Evolutionary conservation across 2,329 filamentous ascomycete species (phyloP).

Genomic region (Exutisphaerella laricina): DNA sequence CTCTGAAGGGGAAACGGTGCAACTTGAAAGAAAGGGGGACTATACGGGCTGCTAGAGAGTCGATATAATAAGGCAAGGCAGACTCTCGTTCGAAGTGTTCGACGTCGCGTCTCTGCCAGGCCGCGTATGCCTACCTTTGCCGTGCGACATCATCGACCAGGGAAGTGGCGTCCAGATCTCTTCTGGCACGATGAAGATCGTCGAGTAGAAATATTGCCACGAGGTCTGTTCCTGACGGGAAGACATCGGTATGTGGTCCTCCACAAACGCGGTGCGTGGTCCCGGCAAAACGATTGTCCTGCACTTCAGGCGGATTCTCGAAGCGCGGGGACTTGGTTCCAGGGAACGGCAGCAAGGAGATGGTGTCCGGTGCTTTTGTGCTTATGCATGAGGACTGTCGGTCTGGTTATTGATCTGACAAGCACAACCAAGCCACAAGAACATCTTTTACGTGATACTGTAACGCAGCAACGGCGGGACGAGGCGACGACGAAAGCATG

Average conservation of each 20-base stretch:
- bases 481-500: too few species aligned
- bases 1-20: not conserved
- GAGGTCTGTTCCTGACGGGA: not conserved
- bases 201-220: not conserved
- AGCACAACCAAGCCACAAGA: too few species aligned
- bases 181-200: not conserved
- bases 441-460: too few species aligned
- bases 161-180: not conserved
- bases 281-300: not conserved
- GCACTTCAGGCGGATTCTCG: not conserved
- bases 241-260: not conserved
- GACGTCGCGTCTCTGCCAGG: not conserved
- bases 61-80: not conserved
- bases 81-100: not conserved
- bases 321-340: not conserved
- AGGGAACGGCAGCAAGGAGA: not conserved
- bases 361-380: not conserved
- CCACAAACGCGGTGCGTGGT: slow-evolving; percentile 1
- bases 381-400: too few species aligned
- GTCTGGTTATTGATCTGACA: too few species aligned
- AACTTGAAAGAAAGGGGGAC: too few species aligned
- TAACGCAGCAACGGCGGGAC: too few species aligned
- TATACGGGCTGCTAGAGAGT: not conserved
- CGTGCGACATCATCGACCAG: not conserved
- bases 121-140: slow-evolving; percentile 2